Evolutionary conservation across 495 filamentous ascomycete species (phyloP).

Genomic region (Daldinia childiae): DNA sequence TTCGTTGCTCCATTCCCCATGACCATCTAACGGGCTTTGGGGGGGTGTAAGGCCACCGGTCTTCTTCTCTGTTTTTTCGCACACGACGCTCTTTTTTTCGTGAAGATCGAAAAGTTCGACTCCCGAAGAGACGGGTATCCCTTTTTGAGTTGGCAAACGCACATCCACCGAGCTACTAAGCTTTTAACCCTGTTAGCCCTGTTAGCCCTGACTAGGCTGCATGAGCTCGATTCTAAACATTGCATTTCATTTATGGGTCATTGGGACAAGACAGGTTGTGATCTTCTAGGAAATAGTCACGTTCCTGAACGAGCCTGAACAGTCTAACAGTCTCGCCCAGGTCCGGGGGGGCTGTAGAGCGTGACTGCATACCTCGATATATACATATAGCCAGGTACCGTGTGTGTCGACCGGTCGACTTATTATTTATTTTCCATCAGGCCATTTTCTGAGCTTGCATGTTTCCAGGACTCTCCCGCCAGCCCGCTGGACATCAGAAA

Average conservation of each 20-base stretch:
- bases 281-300: constrained; percentile 40
- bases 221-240: constrained; percentile 40
- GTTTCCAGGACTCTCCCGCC: constrained; percentile 38
- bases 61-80: neutral
- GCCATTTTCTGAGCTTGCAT: constrained; percentile 37
- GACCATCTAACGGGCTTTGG: constrained; percentile 4
- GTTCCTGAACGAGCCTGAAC: constrained; percentile 30
- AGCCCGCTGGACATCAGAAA: constrained; percentile 7
- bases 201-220: constrained; percentile 27
- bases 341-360: constrained; percentile 34
- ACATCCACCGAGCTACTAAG: constrained; percentile 29
- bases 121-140: constrained; percentile 7
- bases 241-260: constrained; percentile 34
- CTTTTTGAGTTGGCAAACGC: constrained; percentile 19
- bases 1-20: constrained; percentile 26
- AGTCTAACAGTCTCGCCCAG: constrained; percentile 25
- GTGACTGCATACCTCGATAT: constrained; percentile 43
- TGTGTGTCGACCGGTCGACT: constrained; percentile 22
- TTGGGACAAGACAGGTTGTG: constrained; percentile 24
- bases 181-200: constrained; percentile 14
- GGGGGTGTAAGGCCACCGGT: neutral
- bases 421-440: constrained; percentile 45
- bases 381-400: constrained; percentile 36
- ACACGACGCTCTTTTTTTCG: neutral
- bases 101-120: neutral